Base-by-base conservation (phyloP, 2,329 filamentous ascomycete species). In the Exophiala mesophila region DNA sequence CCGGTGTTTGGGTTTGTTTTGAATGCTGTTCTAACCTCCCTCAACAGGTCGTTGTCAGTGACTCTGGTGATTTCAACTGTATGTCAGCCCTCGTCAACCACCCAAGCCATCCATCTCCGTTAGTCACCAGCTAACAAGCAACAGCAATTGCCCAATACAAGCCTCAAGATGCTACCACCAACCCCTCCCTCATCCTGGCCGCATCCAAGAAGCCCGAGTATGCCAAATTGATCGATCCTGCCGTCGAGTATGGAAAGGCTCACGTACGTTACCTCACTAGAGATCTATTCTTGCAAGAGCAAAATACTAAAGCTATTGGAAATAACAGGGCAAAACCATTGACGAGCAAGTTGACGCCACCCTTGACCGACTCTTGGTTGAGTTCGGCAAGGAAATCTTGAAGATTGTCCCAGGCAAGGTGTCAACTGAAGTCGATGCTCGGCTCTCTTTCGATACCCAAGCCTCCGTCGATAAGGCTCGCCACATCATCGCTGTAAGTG, bases 161-260 rank as follows among this genome's bases (percentile, higher is more conserved):
- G 82, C 92, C 92, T 55, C 89, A 98, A 78, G 92, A 98, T 86
- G 92, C 92, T 64, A 98, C 92, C 69, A 98, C 92, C 76, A 98
- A 98, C 82, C 92, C 92, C 48, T 97, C 92, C 53, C 79, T 98
- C 67, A 97, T 98, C 71, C 85, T 98, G 66, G 90, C 89, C 57
- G 92, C 92, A 54, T 89, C 92, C 66, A 97, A 98, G 80, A 97
- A 97, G 82, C 65, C 86, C 66, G 89, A 96, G 71, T 97, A 97
- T 70, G 88, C 86, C 63, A 83, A 83, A 69, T 75, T 97, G 64
- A 94, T 96, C 59, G 89, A 97, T 63, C 72, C 74, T 44, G 88
- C 90, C 59, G 76, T 96, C 57, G 77, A 74, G 54, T 89, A 88
- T 71, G 90, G 86, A 71, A 97, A 96, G 83, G 62, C 74, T 59